These are phyloP conservation scores for Flammula alnicola DNA, from an alignment of 1,284 basidiomycete species.

Conservation along the genomic window DNA sequence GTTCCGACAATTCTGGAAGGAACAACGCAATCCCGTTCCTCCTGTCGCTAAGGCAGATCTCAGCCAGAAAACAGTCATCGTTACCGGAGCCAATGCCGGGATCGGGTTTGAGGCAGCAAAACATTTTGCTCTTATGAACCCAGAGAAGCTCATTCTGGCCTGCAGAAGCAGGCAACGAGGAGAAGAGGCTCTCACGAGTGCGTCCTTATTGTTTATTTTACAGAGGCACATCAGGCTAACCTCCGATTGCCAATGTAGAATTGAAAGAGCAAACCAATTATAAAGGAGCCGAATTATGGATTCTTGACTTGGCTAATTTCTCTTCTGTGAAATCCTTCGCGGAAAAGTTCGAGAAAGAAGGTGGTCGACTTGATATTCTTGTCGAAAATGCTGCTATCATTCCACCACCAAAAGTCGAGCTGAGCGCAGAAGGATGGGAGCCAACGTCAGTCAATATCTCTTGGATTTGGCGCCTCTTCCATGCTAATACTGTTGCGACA, in stretches of 20 bases:
- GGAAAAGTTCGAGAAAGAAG: conserved; percentile 38
- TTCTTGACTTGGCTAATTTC: conserved; percentile 42
- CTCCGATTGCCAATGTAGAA: conserved; percentile 20
- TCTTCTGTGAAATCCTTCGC: conserved; percentile 40
- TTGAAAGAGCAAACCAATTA: conserved; percentile 35
- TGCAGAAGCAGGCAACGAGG: conserved; percentile 41
- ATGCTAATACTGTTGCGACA: conserved; percentile 18
- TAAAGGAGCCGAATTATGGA: conserved; percentile 35
- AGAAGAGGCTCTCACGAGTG: too few relatives aligned
- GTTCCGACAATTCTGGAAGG: too few relatives aligned
- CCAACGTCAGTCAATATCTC: conserved; percentile 31
- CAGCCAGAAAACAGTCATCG: conserved; percentile 34
- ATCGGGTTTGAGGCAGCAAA: conserved; percentile 47
- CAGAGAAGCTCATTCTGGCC: conserved; percentile 41
- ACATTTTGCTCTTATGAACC: conserved; percentile 47
- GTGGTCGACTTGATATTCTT: conserved; percentile 41
- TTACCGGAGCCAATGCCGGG: conserved; percentile 44
- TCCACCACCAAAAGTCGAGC: background rate
- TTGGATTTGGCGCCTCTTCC: background rate
- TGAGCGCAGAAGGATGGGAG: conserved; percentile 45
- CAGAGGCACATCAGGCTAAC: too few relatives aligned
- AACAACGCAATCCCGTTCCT: conserved; percentile 9
- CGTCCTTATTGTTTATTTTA: too few relatives aligned
- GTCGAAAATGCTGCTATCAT: conserved; percentile 42
- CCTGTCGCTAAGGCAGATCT: conserved; percentile 33